These are phyloP conservation scores for Neurospora sp. DNA, from an alignment of 495 filamentous ascomycete species.

Conservation along the genomic window DNA sequence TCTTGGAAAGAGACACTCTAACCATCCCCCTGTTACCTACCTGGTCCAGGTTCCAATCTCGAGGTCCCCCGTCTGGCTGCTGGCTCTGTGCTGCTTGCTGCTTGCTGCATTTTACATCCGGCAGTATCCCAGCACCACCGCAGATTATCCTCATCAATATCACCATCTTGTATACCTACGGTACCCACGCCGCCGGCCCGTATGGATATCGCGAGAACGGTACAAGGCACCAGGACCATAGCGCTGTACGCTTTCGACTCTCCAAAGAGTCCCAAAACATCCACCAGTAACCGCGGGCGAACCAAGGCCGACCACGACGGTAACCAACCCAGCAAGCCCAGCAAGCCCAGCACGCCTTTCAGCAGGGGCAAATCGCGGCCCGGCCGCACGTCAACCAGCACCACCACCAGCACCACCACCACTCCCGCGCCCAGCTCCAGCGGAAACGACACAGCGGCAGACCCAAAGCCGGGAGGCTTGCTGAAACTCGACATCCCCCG, in stretches of 20 bases:
- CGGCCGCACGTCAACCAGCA: neutral
- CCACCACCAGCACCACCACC: neutral
- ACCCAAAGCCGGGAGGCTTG: slow-evolving; percentile 5
- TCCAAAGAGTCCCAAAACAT: neutral
- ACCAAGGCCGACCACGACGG: neutral
- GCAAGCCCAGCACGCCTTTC: neutral
- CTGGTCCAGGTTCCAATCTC: neutral
- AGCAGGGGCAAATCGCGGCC: neutral
- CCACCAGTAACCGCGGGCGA: neutral
- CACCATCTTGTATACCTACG: neutral
- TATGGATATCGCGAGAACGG: neutral
- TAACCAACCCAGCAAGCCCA: neutral
- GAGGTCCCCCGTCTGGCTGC: neutral
- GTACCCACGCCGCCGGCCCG: neutral
- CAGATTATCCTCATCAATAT: neutral
- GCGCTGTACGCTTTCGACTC: neutral
- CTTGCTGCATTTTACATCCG: neutral
- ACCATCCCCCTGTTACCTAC: slow-evolving; percentile 2
- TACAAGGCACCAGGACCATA: neutral
- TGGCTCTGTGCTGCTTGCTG: slow-evolving; percentile 4
- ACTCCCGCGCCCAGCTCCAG: neutral
- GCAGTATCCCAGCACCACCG: neutral
- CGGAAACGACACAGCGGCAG: slow-evolving; percentile 8
- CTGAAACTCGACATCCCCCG: neutral
- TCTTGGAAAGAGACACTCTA: neutral